phyloP scores from a whole-genome alignment of 352 stramenopile species.

The Blastocystis sp. region DNA sequence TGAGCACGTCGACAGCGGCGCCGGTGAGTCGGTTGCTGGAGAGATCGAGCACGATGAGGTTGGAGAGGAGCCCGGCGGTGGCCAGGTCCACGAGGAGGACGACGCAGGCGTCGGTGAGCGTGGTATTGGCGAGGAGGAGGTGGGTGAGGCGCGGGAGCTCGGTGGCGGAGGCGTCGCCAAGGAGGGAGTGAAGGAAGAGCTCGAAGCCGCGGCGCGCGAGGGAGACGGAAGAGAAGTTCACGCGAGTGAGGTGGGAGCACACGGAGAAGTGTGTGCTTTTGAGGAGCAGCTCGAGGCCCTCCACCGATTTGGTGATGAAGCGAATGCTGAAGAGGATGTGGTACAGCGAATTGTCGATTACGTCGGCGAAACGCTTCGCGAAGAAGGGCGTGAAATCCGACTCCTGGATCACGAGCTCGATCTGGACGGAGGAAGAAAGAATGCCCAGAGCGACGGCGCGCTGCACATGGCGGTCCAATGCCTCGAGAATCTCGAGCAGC shows the following conservation, averaged over 20 bases:
- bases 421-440: background rate
- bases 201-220: conserved; percentile 41
- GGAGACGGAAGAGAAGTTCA: conserved; percentile 24
- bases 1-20: background rate
- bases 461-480: conserved; percentile 28
- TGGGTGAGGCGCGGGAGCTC: conserved; percentile 20
- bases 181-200: conserved; percentile 10
- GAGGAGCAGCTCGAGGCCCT: conserved; percentile 29
- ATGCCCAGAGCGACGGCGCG: conserved; percentile 12
- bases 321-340: conserved; percentile 4
- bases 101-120: conserved; percentile 22
- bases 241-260: background rate
- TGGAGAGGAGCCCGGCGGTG: background rate
- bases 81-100: background rate
- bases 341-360: conserved; percentile 24
- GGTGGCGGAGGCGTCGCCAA: background rate
- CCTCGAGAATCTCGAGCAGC: conserved; percentile 56
- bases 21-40: conserved; percentile 38
- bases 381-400: conserved; percentile 59
- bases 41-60: conserved; percentile 40
- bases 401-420: conserved; percentile 30
- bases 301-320: conserved; percentile 8
- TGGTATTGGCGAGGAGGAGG: conserved; percentile 10
- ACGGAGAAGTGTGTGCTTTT: background rate
- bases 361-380: conserved; percentile 21